These are phyloP conservation scores for Ogataea wickerhamii DNA, from an alignment of 805 yeast genomes.

Conservation along the genomic window DNA sequence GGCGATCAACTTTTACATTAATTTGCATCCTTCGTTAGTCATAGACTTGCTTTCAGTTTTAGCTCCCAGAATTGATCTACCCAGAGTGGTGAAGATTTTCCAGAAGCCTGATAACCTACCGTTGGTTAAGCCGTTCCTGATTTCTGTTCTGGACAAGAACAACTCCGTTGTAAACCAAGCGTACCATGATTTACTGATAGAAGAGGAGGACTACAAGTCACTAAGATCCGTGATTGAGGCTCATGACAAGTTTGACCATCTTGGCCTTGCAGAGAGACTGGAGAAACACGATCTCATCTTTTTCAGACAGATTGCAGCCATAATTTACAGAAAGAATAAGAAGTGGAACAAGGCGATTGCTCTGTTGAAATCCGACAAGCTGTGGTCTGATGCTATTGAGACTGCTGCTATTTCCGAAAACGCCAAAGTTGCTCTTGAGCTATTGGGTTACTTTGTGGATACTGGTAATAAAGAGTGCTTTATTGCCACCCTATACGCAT, in stretches of 20 bases:
- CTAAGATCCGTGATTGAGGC: slow-evolving; percentile 83
- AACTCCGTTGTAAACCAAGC: slow-evolving; percentile 90
- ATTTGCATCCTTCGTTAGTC: slow-evolving; percentile 86
- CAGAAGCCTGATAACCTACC: slow-evolving; percentile 95
- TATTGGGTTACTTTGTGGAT: slow-evolving; percentile 88
- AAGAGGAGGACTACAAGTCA: slow-evolving; percentile 93
- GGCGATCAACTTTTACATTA: slow-evolving; percentile 91
- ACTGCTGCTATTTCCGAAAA: slow-evolving; percentile 84
- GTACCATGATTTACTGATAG: slow-evolving; percentile 90
- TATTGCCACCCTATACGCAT: slow-evolving; percentile 81
- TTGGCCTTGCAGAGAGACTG: slow-evolving; percentile 87
- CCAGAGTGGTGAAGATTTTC: slow-evolving; percentile 92
- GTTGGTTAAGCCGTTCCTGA: slow-evolving; percentile 89
- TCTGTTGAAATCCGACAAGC: slow-evolving; percentile 83
- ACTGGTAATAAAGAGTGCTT: slow-evolving; percentile 95
- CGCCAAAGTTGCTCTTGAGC: slow-evolving; percentile 80
- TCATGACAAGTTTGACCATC: slow-evolving; percentile 85
- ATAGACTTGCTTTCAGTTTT: slow-evolving; percentile 82
- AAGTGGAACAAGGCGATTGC: slow-evolving; percentile 88
- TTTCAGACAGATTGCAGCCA: slow-evolving; percentile 95
- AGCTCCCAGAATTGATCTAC: slow-evolving; percentile 86
- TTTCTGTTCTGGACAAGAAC: slow-evolving; percentile 87
- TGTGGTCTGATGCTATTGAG: slow-evolving; percentile 92
- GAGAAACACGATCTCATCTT: slow-evolving; percentile 88
- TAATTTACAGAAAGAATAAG: slow-evolving; percentile 89